Evolutionary conservation across 2,329 filamentous ascomycete species (phyloP), one percentile per base, ranked within the genome.

Genomic region (Cercospora sp.): DNA sequence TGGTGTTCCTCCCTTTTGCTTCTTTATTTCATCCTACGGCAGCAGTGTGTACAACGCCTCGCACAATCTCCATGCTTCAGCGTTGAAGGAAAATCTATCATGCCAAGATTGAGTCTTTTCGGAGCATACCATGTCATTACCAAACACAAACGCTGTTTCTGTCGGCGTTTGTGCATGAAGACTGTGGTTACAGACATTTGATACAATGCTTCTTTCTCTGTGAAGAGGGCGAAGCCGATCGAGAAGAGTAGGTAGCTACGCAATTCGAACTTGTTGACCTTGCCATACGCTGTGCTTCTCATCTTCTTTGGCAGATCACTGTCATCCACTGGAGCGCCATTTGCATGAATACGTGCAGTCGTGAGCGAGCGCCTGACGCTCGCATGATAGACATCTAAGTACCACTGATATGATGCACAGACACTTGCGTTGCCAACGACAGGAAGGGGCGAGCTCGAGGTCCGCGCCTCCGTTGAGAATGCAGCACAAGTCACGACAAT

Each of bases 31-130:
- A 33, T 33, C 23, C 75, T 69, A 81, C 72, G 80, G 87, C 88
- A 89, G 89, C 85, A 86, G 87, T 90, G 88, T 90, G 88, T 90
- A 90, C 88, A 89, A 87, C 87, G 83, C 83, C 85, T 83, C 79
- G 83, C 82, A 81, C 65, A 65, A 79, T 83, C 70, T 77, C 83
- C 79, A 87, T 88, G 86, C 83, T 74, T 83, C 83, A 83, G 82
- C 81, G 84, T 86, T 89, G 87, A 89, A 90, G 87, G 88, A 89
- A 84, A 72, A 81, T 83, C 77, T 72, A 77, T 82, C 87, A 86
- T 89, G 88, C 87, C 88, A 82, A 90, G 83, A 90, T 82, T 79
- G 80, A 77, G 62, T 61, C 61, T 60, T 68, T 71, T 71, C 67
- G 71, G 69, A 65, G 63, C 77, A 71, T 74, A 73, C 81, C 81